Conservation (phyloP, 140 eudicot species). For the Stevia rebaudiana region DNA sequence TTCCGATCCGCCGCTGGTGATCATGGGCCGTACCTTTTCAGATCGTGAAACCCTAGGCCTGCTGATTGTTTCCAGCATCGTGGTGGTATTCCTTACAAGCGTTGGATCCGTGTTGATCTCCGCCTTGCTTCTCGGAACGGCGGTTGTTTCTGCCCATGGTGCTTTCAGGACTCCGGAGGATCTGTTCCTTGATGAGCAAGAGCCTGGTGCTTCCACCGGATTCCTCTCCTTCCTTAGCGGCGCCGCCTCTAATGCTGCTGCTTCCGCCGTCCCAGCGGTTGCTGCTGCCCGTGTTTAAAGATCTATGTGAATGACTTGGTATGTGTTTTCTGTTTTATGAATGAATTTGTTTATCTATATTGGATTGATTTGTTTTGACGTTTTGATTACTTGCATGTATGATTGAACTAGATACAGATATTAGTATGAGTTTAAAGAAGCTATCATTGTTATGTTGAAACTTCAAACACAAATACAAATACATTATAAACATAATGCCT, state of each 20-base stretch:
- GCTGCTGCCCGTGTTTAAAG: too few species aligned
- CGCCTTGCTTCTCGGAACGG: constrained; percentile 64
- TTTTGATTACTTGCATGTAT: too few species aligned
- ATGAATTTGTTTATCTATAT: too few species aligned
- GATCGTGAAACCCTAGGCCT: constrained; percentile 72
- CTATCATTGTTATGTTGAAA: too few species aligned
- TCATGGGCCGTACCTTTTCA: constrained; percentile 66
- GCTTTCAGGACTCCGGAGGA: constrained; percentile 94
- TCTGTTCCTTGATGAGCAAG: constrained; percentile 79
- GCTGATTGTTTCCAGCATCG: constrained; percentile 45
- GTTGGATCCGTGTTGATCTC: constrained; percentile 83
- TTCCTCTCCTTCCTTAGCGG: constrained; percentile 81
- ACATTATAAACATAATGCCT: too few species aligned
- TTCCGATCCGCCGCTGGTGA: constrained; percentile 67
- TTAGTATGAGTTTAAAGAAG: too few species aligned
- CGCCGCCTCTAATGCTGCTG: constrained; percentile 63
- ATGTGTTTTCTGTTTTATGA: too few species aligned
- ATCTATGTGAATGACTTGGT: too few species aligned
- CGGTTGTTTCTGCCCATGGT: constrained; percentile 69
- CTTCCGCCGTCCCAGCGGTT: too few species aligned
- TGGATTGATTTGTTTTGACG: too few species aligned
- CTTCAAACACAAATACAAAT: too few species aligned
- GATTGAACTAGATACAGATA: too few species aligned
- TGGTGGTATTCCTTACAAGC: constrained; percentile 71
- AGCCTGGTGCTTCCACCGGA: constrained; percentile 47